Evolutionary conservation across 2,329 filamentous ascomycete genomes (phyloP).

Genomic region (Metarhizium album): DNA sequence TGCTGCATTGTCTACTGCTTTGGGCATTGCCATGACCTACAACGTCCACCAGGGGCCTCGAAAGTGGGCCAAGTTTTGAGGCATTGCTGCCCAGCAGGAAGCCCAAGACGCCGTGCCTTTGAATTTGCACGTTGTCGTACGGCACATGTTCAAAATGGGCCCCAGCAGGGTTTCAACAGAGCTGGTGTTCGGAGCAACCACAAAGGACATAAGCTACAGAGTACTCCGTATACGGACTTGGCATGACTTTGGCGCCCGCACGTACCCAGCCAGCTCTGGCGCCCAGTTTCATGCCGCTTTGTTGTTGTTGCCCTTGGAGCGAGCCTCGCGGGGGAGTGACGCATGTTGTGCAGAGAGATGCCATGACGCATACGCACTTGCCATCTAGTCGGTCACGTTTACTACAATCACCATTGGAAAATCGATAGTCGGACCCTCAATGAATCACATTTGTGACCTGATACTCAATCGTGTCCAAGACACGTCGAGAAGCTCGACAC

Average conservation of each 20-base stretch:
- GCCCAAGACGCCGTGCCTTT: not conserved
- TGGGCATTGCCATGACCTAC: not conserved
- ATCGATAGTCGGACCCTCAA: not conserved
- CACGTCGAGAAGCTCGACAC: not conserved
- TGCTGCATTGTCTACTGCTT: not conserved
- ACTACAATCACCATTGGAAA: not conserved
- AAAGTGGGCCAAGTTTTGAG: slow-evolving; percentile 2
- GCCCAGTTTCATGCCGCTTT: not conserved
- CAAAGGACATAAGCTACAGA: too few species aligned
- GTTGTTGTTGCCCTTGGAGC: not conserved
- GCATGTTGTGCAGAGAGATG: not conserved
- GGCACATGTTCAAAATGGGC: not conserved
- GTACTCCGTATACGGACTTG: too few species aligned
- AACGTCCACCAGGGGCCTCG: not conserved
- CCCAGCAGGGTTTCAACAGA: not conserved
- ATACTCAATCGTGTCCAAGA: not conserved
- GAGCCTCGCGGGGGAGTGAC: not conserved
- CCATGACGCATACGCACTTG: not conserved
- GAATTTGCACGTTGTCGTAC: not conserved
- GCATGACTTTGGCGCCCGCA: not conserved
- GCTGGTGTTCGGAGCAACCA: not conserved
- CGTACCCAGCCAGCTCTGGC: not conserved
- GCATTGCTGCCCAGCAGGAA: slow-evolving; percentile 8
- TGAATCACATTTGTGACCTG: not conserved
- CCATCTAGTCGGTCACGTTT: not conserved